Evolutionary conservation across 139 green algal species (phyloP).

Genomic region (Chlorella sp.): DNA sequence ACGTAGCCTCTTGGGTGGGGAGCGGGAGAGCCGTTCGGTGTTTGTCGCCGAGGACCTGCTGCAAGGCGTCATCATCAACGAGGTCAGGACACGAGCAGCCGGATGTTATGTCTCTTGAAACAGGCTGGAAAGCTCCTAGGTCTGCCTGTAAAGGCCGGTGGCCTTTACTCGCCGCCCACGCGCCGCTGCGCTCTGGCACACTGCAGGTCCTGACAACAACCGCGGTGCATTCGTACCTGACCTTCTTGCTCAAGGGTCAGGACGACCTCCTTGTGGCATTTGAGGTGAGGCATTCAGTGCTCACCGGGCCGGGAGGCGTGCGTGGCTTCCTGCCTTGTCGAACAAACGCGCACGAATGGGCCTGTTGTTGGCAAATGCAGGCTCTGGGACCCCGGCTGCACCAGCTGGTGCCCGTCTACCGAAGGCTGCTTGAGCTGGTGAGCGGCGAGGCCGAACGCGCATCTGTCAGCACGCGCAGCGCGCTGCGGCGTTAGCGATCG

Average conservation of each 20-base stretch:
- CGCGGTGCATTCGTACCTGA: neutral
- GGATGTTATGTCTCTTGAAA: neutral
- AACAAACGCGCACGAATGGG: no score
- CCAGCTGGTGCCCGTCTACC: neutral
- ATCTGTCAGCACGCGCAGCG: no score
- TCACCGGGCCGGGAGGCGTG: no score
- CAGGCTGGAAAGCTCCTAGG: neutral
- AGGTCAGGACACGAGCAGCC: neutral
- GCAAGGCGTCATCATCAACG: neutral
- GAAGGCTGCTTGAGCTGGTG: neutral
- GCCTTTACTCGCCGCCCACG: no score
- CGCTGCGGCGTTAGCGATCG: no score
- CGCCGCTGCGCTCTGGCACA: no score
- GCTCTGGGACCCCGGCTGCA: neutral
- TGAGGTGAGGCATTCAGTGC: no score
- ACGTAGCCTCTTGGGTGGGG: neutral
- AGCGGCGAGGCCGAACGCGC: neutral
- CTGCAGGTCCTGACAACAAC: neutral
- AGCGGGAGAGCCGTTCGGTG: neutral
- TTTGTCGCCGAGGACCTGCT: neutral
- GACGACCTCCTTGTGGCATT: neutral
- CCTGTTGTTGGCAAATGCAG: neutral
- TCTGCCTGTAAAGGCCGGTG: no score
- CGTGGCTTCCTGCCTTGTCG: no score
- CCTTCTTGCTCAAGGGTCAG: neutral